phyloP scores from a whole-genome alignment of 805 yeast species.

The Cyberlindnera mississippiensis region DNA sequence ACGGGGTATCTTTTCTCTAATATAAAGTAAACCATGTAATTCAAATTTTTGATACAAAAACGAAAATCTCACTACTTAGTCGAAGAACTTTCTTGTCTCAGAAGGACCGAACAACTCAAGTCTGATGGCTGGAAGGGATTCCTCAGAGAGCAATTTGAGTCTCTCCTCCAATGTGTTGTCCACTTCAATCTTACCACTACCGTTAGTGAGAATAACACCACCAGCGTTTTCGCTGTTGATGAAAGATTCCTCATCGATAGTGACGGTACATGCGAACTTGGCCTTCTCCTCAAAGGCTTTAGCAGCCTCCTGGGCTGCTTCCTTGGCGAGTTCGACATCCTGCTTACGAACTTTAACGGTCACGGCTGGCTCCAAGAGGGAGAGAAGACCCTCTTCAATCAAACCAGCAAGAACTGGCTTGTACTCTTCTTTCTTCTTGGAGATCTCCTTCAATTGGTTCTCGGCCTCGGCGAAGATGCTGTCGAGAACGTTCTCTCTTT shows the following conservation, averaged over 20 bases:
- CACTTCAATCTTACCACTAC: conserved; percentile 79
- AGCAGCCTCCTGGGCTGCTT: conserved; percentile 57
- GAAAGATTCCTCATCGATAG: conserved; percentile 51
- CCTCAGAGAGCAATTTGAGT: conserved; percentile 73
- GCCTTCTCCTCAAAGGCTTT: conserved; percentile 61
- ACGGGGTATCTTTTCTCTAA: too few relatives aligned
- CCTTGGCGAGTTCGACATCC: conserved; percentile 56
- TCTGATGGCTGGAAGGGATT: conserved; percentile 89
- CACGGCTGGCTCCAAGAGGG: conserved; percentile 70
- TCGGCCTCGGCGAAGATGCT: conserved; percentile 71
- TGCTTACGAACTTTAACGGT: conserved; percentile 61
- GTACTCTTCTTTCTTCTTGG: conserved; percentile 56
- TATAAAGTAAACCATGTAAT: conserved; percentile 1
- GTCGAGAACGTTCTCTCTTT: conserved; percentile 77
- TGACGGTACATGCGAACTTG: conserved; percentile 50
- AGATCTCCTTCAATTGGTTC: conserved; percentile 51
- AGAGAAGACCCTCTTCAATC: conserved; percentile 70
- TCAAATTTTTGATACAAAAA: background rate
- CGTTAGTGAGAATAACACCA: conserved; percentile 73
- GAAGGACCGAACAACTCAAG: conserved; percentile 86
- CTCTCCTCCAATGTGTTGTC: conserved; percentile 95
- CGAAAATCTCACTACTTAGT: conserved; percentile 36
- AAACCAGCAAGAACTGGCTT: conserved; percentile 67
- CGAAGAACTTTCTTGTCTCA: conserved; percentile 83
- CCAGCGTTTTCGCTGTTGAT: conserved; percentile 72